Percentiles rank a stretch among this genome's conserved stretches.
Conservation (phyloP, 2,329 filamentous ascomycete genomes). For the Fusarium fujikuroi region DNA sequence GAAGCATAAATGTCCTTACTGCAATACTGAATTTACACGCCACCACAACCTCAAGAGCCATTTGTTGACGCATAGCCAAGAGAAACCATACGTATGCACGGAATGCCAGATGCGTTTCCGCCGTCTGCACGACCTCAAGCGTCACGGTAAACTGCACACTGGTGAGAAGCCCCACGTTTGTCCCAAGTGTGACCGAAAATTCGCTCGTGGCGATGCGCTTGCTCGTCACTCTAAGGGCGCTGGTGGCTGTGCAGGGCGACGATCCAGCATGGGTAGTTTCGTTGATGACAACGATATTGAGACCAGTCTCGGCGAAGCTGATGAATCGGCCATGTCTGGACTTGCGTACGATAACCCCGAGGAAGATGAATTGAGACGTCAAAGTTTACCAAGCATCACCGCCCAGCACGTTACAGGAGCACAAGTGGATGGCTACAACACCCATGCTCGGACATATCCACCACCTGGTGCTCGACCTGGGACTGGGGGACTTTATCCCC, state of each 20-base stretch:
- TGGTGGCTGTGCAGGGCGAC: slow-evolving; percentile 91
- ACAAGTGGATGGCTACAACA: slow-evolving; percentile 59
- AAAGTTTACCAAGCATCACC: slow-evolving; percentile 81
- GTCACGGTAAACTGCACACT: slow-evolving; percentile 95
- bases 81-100: slow-evolving; percentile 95
- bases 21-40: slow-evolving; percentile 94
- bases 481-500: slow-evolving; percentile 69
- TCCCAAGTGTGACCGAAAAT: slow-evolving; percentile 92
- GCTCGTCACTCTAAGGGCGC: slow-evolving; percentile 96
- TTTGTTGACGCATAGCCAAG: slow-evolving; percentile 95
- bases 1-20: slow-evolving; percentile 97
- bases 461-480: slow-evolving; percentile 68
- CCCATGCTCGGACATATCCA: slow-evolving; percentile 83
- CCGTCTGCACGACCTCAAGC: slow-evolving; percentile 92
- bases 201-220: slow-evolving; percentile 93
- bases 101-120: slow-evolving; percentile 95
- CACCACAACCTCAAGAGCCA: slow-evolving; percentile 99
- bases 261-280: slow-evolving; percentile 86
- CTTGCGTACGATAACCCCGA: slow-evolving; percentile 66
- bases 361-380: slow-evolving; percentile 72
- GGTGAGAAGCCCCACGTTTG: slow-evolving; percentile 96
- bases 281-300: slow-evolving; percentile 80
- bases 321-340: slow-evolving; percentile 68
- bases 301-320: slow-evolving; percentile 59
- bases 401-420: slow-evolving; percentile 71